Base-by-base conservation (phyloP, 2,329 filamentous ascomycete species). In the Hymenoscyphus albidus region DNA sequence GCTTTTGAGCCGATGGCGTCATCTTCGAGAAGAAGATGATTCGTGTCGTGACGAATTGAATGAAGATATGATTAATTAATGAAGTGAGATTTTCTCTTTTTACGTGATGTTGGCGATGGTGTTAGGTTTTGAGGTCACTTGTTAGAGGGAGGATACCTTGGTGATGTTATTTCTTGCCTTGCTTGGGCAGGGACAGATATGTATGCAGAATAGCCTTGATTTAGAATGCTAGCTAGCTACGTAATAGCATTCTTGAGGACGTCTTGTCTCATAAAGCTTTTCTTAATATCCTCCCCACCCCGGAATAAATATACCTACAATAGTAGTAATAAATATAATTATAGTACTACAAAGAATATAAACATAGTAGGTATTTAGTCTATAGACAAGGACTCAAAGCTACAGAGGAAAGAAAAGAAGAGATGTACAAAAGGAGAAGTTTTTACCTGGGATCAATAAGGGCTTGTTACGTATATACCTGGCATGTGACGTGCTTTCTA, bases 1-100 rank as follows among this genome's bases (percentile, higher is more conserved):
- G 80, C 80, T 0, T 88, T 89, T 74, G 85, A 88, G 74, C 72
- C 72, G 3, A 67, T 71, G 62, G 58, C 61, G 22, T 55, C 62
- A 12, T 61, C 67, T 16, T 70, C 68, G 14, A 51, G 55, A 61
- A 62, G 64, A 27, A 10, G 48, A 54, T 54, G 18, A 54, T 22
- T 12, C 18, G 22, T 14, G 13, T 27, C 48, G 18, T 54, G 18
- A 22, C 10, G 18, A 18, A 13, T 5, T 54, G 48, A 27, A 54
- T 10, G 18, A 54, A 14, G 18, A 54, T 27, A 54, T 54, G 48
- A 54, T 22, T 9, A 54, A 22, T 54, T 54, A 54, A 54, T 54
- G 48, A 54, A 12, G 10, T 54, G 22, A 12, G 13, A 22, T 13
- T 54, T 54, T 54, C 10, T 18, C 13, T 22, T 22, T 27, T 27